A percentile compares a stretch with the other conserved stretches of the same genome.
Conservation (phyloP, 2,329 filamentous ascomycete species). For the Nothophaeocryptopus gaeumannii region DNA sequence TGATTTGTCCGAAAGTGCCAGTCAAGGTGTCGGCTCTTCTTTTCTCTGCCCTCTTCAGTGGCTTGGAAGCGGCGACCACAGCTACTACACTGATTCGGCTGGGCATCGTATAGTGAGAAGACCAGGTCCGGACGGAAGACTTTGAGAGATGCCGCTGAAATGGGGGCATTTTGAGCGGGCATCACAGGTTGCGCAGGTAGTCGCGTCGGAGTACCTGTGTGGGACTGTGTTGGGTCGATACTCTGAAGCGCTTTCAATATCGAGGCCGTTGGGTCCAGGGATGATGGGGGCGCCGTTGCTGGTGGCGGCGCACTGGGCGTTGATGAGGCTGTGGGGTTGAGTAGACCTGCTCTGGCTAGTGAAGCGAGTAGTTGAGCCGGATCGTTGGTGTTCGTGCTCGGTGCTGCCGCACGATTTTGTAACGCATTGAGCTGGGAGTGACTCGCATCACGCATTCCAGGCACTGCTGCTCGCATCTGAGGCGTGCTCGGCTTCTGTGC, state of each 20-base stretch:
- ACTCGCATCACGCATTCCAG: conserved; percentile 29
- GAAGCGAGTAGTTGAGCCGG: conserved; percentile 31
- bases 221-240: conserved; percentile 25
- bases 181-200: conserved; percentile 7
- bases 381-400: conserved; percentile 16
- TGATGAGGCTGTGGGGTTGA: conserved; percentile 13
- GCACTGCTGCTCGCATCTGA: conserved; percentile 34
- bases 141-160: conserved; percentile 33
- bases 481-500: conserved; percentile 38
- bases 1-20: conserved; percentile 97
- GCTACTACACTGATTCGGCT: conserved; percentile 83
- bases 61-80: conserved; percentile 84
- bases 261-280: conserved; percentile 20
- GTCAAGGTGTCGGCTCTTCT: conserved; percentile 90
- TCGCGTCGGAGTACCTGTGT: conserved; percentile 21
- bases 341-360: conserved; percentile 31
- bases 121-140: conserved; percentile 70
- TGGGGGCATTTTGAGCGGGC: conserved; percentile 21
- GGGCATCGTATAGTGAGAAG: conserved; percentile 70
- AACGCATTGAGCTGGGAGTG: conserved; percentile 33
- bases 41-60: conserved; percentile 73
- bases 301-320: conserved; percentile 11
- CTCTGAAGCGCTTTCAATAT: conserved; percentile 29
- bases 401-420: conserved; percentile 29
- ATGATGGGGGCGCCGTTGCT: conserved; percentile 16